Conservation (phyloP, 257 asterid species). For the Plantago ovata region DNA sequence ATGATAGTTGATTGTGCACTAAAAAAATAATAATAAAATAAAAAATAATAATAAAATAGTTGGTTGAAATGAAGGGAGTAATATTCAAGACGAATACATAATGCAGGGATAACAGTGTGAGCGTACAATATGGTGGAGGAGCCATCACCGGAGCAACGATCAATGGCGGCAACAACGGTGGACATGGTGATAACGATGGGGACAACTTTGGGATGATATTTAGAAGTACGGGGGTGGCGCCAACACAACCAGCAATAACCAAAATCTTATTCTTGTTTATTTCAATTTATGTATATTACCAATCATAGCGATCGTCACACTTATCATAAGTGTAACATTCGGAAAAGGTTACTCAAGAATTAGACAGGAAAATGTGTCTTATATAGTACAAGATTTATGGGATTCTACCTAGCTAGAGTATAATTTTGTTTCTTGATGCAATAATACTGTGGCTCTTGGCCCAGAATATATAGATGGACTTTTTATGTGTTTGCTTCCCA, state of each 20-base stretch:
- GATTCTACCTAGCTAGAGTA: too few relatives aligned
- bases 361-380: too few relatives aligned
- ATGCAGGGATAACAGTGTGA: slow-evolving; percentile 57
- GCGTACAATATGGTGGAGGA: slow-evolving; percentile 60
- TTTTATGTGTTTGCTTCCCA: too few relatives aligned
- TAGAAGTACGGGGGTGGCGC: slow-evolving; percentile 52
- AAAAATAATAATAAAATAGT: too few relatives aligned
- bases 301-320: slow-evolving; percentile 33
- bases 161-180: slow-evolving; percentile 25
- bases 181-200: slow-evolving; percentile 27
- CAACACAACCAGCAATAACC: slow-evolving; percentile 39
- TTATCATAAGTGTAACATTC: slow-evolving; percentile 26
- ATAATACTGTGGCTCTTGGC: too few relatives aligned
- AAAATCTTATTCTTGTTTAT: slow-evolving; percentile 35
- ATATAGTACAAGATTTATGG: too few relatives aligned
- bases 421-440: too few relatives aligned
- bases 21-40: too few relatives aligned
- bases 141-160: slow-evolving; percentile 37
- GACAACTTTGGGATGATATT: slow-evolving; percentile 62
- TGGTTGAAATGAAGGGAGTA: too few relatives aligned
- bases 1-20: too few relatives aligned
- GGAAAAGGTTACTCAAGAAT: too few relatives aligned
- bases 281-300: slow-evolving; percentile 38
- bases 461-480: too few relatives aligned
- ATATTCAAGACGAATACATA: background rate